These are phyloP conservation scores for Aspergillus heteromorphus DNA, from an alignment of 495 filamentous ascomycete species.

Conservation along the genomic window DNA sequence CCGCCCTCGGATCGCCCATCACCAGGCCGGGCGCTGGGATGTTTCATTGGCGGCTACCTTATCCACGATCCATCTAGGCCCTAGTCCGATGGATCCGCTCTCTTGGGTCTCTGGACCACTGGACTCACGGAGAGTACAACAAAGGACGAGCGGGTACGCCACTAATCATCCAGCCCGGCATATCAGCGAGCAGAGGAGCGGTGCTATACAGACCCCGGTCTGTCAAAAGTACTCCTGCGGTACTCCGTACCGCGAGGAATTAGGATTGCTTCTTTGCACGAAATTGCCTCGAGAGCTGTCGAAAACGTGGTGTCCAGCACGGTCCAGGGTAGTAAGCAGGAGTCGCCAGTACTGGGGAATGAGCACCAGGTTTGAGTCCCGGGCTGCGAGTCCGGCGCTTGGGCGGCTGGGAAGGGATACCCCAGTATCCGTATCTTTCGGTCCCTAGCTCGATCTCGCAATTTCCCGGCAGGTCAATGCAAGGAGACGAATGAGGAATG, in stretches of 20 bases:
- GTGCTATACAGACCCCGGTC: not conserved
- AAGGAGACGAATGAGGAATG: not conserved
- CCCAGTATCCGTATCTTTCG: not conserved
- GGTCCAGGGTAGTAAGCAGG: not conserved
- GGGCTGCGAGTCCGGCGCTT: not conserved
- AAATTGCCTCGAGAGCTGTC: not conserved
- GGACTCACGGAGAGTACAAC: not conserved
- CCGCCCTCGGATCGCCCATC: not conserved
- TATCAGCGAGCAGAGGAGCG: not conserved
- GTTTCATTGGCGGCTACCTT: not conserved
- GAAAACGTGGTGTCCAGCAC: constrained; percentile 1
- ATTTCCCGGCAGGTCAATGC: not conserved
- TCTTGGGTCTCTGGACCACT: not conserved
- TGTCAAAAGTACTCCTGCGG: not conserved
- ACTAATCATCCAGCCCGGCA: not conserved
- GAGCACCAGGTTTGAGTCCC: not conserved
- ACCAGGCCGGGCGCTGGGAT: not conserved
- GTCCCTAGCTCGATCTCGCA: not conserved
- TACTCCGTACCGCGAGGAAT: not conserved
- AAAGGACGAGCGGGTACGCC: not conserved
- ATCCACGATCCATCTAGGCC: not conserved
- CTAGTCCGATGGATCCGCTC: not conserved
- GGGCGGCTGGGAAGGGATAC: not conserved
- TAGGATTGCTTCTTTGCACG: not conserved
- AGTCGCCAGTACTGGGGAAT: not conserved